Conservation (phyloP, 1,139 yeast species). For the Geotrichum reessii region DNA sequence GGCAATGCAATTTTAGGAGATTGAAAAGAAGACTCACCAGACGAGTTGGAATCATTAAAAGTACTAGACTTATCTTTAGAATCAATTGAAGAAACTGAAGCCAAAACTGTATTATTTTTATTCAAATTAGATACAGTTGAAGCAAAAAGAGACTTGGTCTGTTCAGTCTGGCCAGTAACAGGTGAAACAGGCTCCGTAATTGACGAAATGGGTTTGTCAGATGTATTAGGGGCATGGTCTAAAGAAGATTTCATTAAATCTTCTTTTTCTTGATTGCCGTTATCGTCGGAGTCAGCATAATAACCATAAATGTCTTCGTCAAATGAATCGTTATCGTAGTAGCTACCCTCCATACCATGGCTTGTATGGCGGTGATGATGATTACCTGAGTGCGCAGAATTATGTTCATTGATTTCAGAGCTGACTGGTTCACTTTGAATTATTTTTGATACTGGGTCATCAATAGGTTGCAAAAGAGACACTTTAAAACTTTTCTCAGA, state of each 20-base stretch:
- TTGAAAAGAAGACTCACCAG: neutral
- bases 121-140: neutral
- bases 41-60: neutral
- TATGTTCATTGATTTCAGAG: neutral
- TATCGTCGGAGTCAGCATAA: slow-evolving; percentile 11
- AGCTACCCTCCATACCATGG: neutral
- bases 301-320: slow-evolving; percentile 15
- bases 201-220: neutral
- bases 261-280: slow-evolving; percentile 2
- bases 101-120: neutral
- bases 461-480: neutral
- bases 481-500: neutral
- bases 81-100: neutral
- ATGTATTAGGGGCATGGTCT: neutral
- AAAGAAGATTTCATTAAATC: neutral
- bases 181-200: neutral
- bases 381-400: neutral
- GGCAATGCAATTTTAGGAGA: neutral
- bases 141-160: neutral
- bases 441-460: neutral
- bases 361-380: neutral
- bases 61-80: neutral
- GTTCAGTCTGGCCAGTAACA: neutral
- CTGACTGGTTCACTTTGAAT: neutral
- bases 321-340: slow-evolving; percentile 11